Percentiles rank a stretch among this genome's conserved stretches.
These are phyloP conservation scores for Aspergillus bertholletiae DNA, from an alignment of 495 filamentous ascomycete genomes.

Conservation along the genomic window DNA sequence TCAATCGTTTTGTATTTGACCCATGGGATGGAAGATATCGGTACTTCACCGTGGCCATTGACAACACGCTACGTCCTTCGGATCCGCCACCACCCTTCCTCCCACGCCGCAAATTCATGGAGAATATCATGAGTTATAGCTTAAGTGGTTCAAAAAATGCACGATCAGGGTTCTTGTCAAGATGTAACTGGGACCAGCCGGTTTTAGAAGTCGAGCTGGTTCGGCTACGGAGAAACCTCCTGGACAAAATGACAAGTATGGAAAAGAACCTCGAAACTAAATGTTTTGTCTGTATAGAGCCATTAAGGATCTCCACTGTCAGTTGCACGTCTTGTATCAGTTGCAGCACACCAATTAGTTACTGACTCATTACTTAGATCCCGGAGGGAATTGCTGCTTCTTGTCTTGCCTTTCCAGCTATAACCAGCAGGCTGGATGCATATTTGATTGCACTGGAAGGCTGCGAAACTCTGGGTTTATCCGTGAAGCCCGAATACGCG, in stretches of 20 bases:
- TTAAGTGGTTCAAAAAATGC: constrained; percentile 56
- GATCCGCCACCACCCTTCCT: constrained; percentile 52
- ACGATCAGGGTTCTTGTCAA: constrained; percentile 33
- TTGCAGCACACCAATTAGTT: background rate
- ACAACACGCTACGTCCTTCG: constrained; percentile 40
- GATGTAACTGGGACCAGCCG: constrained; percentile 62
- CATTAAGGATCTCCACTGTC: constrained; percentile 72
- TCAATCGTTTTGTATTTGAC: constrained; percentile 69
- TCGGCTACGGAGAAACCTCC: constrained; percentile 72
- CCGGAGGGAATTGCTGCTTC: constrained; percentile 59
- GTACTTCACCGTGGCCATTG: constrained; percentile 40
- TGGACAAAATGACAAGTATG: constrained; percentile 58
- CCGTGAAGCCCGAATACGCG: constrained; percentile 64
- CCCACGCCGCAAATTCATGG: constrained; percentile 46
- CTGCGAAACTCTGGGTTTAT: constrained; percentile 54
- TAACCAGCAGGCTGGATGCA: constrained; percentile 78
- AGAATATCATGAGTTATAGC: constrained; percentile 64
- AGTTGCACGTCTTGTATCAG: constrained; percentile 25
- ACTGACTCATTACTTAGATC: constrained; percentile 48
- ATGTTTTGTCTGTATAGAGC: constrained; percentile 53
- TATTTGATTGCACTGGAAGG: constrained; percentile 78
- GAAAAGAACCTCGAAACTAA: constrained; percentile 41
- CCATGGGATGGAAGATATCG: constrained; percentile 62
- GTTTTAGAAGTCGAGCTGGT: constrained; percentile 73
- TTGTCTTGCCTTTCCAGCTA: constrained; percentile 73